Evolutionary conservation across 1,284 basidiomycete species (phyloP), one percentile per base, ranked within the genome.

Genomic region (Ceratobasidium sp.): DNA sequence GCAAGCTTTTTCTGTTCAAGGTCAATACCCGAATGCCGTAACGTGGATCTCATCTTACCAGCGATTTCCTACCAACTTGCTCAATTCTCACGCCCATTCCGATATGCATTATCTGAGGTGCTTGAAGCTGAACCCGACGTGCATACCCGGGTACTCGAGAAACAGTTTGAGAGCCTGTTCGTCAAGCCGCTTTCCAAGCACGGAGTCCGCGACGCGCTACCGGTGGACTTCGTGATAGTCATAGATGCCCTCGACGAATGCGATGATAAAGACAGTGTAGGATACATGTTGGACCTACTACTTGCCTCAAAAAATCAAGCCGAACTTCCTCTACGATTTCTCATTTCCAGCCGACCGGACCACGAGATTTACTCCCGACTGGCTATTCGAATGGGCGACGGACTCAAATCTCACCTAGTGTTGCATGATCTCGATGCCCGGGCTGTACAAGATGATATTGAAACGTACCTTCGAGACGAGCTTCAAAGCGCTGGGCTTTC

Each of bases 1-100:
- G 57, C 57, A 3, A 62, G 43, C n/a, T 62, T 62, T 20, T 62
- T 62, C 43, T 62, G 57, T 25, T 49, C 57, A 1, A 22, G 57
- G 27, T 32, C 29, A 17, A 42, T 62, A 3, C 57, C 25, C 3
- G 31, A 32, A 2, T 62, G 57, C 22, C 42, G 45, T 1, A 17
- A 62, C 7, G 57, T 49, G 3, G 13, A 35, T 13, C 57, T 2
- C 10, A 47, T 60, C 42, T 40, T 34, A 17, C 34, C n/a, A n/a
- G n/a, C n/a, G n/a, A n/a, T n/a, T n/a, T n/a, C n/a, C n/a, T n/a
- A n/a, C n/a, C n/a, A n/a, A 29, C 55, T 57, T 42, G 12, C 55
- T 3, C 55, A 35, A 2, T 57, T 38, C 22, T 57, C 55, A 10
- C 55, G 34, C 4, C 55, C 55, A 34, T 57, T 57, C 31, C 35